A percentile compares a stretch with the other conserved stretches of the same genome.
Evolutionary conservation across 495 filamentous ascomycete species (phyloP).

Genomic region (Daldinia loculata): DNA sequence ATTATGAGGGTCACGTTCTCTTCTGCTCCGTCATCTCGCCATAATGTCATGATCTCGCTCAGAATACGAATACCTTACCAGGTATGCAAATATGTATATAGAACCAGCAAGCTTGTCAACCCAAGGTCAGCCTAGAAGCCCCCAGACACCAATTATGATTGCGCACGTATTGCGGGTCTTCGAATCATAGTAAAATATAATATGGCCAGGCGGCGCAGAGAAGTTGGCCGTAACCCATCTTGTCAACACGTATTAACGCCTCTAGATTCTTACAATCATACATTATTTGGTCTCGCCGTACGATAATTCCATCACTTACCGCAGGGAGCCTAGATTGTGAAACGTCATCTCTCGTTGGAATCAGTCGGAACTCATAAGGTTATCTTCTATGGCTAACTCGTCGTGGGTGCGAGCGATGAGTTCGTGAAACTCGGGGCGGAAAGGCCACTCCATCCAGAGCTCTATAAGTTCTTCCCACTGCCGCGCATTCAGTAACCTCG

Average conservation of each 20-base stretch:
- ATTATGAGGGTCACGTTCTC: neutral
- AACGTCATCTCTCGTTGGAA: neutral
- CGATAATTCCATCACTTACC: neutral
- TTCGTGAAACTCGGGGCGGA: constrained; percentile 55
- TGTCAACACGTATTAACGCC: neutral
- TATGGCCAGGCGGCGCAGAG: neutral
- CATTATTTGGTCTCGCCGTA: neutral
- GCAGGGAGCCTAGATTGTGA: neutral
- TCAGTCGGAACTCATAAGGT: neutral
- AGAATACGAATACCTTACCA: neutral
- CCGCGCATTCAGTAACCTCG: constrained; percentile 53
- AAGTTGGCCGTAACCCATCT: neutral
- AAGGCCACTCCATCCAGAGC: constrained; percentile 69
- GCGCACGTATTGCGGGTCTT: neutral
- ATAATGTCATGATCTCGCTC: neutral
- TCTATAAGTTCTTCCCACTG: constrained; percentile 61
- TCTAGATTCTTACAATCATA: neutral
- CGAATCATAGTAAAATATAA: neutral
- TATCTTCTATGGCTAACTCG: constrained; percentile 30
- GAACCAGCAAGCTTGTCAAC: neutral
- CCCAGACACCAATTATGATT: neutral
- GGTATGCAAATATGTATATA: neutral
- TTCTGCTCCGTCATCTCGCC: neutral
- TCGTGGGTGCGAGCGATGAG: constrained; percentile 50
- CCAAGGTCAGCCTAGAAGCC: neutral